These are phyloP conservation scores for Fusarium duplospermum DNA, from an alignment of 2,329 filamentous ascomycete species.

Conservation along the genomic window DNA sequence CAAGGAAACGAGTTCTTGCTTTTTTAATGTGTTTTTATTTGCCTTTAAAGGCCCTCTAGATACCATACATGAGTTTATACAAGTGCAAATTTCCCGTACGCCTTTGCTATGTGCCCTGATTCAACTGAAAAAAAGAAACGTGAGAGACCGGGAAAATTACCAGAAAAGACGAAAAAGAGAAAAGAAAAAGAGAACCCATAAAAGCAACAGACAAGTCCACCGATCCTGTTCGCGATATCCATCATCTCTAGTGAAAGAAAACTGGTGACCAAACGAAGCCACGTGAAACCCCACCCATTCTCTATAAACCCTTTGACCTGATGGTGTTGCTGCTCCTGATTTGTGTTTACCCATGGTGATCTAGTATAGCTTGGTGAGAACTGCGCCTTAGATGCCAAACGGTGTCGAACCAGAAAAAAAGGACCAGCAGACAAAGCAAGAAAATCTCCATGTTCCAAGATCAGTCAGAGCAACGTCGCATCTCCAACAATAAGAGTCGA, in stretches of 20 bases:
- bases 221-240: no score
- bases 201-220: background rate
- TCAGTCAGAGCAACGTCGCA: background rate
- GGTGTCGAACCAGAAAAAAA: background rate
- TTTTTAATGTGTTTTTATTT: background rate
- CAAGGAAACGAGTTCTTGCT: background rate
- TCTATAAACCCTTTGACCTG: background rate
- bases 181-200: background rate
- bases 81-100: background rate
- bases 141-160: background rate
- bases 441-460: background rate
- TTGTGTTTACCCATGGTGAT: background rate
- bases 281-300: background rate
- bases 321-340: background rate
- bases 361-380: background rate
- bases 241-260: background rate
- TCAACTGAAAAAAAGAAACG: background rate
- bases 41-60: background rate
- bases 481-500: background rate
- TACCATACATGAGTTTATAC: background rate
- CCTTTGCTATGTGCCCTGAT: background rate
- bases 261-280: background rate
- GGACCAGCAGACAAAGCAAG: background rate
- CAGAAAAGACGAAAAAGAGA: background rate
- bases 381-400: background rate